These are phyloP conservation scores for Naganishia antarctica DNA, from an alignment of 768 basidiomycete genomes.

Conservation along the genomic window DNA sequence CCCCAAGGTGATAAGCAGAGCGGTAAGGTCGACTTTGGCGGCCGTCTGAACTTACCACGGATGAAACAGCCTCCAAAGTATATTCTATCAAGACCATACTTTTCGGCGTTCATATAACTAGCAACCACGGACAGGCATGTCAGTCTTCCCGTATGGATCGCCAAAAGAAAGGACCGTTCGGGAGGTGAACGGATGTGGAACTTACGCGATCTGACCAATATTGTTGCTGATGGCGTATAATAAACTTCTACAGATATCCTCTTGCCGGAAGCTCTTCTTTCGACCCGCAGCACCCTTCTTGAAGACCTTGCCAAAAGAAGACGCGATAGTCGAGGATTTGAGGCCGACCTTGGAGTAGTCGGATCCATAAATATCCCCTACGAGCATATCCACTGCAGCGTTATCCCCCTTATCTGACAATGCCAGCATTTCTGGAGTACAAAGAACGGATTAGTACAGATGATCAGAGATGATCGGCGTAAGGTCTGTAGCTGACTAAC, in stretches of 20 bases:
- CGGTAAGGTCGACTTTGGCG: slow-evolving; percentile 34
- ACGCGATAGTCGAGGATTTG: slow-evolving; percentile 96
- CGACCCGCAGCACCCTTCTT: slow-evolving; percentile 59
- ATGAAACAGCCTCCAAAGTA: slow-evolving; percentile 99
- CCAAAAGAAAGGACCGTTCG: slow-evolving; percentile 1
- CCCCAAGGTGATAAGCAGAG: slow-evolving; percentile 40
- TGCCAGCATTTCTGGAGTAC: slow-evolving; percentile 77
- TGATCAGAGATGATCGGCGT: too few relatives aligned
- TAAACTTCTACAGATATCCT: slow-evolving; percentile 90
- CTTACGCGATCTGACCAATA: slow-evolving; percentile 99
- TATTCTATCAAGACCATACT: slow-evolving; percentile 90
- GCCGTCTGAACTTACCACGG: slow-evolving; percentile 58
- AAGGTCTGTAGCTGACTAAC: slow-evolving; percentile 64
- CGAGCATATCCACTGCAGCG: slow-evolving; percentile 91
- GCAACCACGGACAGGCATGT: not conserved
- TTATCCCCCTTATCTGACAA: slow-evolving; percentile 93
- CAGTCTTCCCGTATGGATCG: too few relatives aligned
- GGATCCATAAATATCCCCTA: slow-evolving; percentile 98
- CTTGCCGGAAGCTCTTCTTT: slow-evolving; percentile 73
- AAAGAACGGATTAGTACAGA: too few relatives aligned
- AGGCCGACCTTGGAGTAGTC: slow-evolving; percentile 92
- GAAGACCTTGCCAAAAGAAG: slow-evolving; percentile 97
- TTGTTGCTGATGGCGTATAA: slow-evolving; percentile 97
- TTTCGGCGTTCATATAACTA: slow-evolving; percentile 99
- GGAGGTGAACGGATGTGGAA: slow-evolving; percentile 35